Evolutionary conservation across 306 rosid genomes (phyloP).

Genomic region (Gastrolobium bilobum): DNA sequence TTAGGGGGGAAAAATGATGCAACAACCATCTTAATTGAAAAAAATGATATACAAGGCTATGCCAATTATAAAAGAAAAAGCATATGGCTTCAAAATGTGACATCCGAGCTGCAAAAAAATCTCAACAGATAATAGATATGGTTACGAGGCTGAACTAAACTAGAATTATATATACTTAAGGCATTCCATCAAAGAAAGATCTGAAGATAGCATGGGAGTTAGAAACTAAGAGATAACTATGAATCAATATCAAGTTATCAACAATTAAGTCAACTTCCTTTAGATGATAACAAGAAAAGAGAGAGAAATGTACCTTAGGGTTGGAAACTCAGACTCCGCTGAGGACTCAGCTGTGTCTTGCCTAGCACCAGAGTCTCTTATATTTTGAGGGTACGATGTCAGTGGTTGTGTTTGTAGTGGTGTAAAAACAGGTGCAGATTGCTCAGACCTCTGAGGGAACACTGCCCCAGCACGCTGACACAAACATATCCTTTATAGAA

Average conservation of each 20-base stretch:
- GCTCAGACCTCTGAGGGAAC: slow-evolving; percentile 89
- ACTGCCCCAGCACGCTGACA: slow-evolving; percentile 94
- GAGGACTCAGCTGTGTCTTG: slow-evolving; percentile 79
- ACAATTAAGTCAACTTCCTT: slow-evolving; percentile 38
- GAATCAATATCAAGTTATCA: slow-evolving; percentile 21
- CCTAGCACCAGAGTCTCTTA: slow-evolving; percentile 60
- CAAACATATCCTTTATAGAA: slow-evolving; percentile 45
- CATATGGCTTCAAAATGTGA: slow-evolving; percentile 17
- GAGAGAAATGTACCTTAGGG: slow-evolving; percentile 71
- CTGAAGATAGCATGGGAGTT: slow-evolving; percentile 31
- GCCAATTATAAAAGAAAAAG: slow-evolving; percentile 12
- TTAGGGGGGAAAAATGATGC: background rate
- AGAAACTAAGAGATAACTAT: slow-evolving; percentile 9
- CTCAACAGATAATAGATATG: slow-evolving; percentile 25
- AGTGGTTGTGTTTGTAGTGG: slow-evolving; percentile 94
- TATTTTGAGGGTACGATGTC: slow-evolving; percentile 79
- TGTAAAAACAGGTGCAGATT: slow-evolving; percentile 86
- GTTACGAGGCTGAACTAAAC: slow-evolving; percentile 28
- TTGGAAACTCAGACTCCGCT: slow-evolving; percentile 83
- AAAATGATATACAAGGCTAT: slow-evolving; percentile 24
- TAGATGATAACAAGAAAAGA: slow-evolving; percentile 40
- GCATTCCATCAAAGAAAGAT: slow-evolving; percentile 27
- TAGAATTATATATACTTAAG: slow-evolving; percentile 26
- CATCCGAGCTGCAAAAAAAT: slow-evolving; percentile 33
- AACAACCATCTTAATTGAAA: slow-evolving; percentile 35